phyloP scores from a whole-genome alignment of 2,329 filamentous ascomycete genomes.

The Pleurostoma richardsiae region DNA sequence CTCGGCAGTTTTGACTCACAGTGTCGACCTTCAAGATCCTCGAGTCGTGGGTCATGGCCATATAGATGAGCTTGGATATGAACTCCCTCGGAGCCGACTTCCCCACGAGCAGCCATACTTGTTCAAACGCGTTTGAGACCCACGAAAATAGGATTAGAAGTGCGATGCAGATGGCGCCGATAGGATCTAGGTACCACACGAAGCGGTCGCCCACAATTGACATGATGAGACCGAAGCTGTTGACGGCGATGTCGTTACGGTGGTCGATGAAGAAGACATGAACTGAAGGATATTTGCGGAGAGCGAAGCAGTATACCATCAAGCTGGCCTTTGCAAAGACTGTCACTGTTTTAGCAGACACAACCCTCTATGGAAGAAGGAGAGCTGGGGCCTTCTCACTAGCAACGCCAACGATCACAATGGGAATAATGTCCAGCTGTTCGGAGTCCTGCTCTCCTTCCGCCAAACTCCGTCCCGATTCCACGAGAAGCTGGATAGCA shows the following conservation, averaged over 20 bases:
- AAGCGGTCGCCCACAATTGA: constrained; percentile 46
- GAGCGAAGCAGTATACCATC: constrained; percentile 49
- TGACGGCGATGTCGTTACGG: constrained; percentile 52
- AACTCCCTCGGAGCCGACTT: constrained; percentile 55
- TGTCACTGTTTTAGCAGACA: constrained; percentile 9
- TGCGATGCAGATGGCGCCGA: constrained; percentile 56
- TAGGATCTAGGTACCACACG: constrained; percentile 57
- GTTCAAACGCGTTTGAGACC: constrained; percentile 55
- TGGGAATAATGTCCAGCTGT: constrained; percentile 45
- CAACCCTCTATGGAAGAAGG: neutral
- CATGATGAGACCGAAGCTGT: constrained; percentile 50
- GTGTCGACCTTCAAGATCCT: constrained; percentile 55
- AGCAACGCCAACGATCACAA: constrained; percentile 48
- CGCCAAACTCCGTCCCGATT: constrained; percentile 49
- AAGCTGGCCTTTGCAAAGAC: constrained; percentile 45
- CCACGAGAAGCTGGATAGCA: constrained; percentile 55
- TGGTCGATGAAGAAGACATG: constrained; percentile 54
- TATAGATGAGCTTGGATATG: constrained; percentile 50
- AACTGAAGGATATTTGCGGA: constrained; percentile 48
- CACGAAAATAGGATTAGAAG: constrained; percentile 58
- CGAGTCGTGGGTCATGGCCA: constrained; percentile 47
- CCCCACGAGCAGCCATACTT: constrained; percentile 57
- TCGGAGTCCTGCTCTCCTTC: constrained; percentile 33
- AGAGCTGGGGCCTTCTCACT: constrained; percentile 29
- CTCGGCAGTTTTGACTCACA: constrained; percentile 12